Evolutionary conservation across 202 grass and related monocot genomes (phyloP).

Genomic region (Carex arenaria): DNA sequence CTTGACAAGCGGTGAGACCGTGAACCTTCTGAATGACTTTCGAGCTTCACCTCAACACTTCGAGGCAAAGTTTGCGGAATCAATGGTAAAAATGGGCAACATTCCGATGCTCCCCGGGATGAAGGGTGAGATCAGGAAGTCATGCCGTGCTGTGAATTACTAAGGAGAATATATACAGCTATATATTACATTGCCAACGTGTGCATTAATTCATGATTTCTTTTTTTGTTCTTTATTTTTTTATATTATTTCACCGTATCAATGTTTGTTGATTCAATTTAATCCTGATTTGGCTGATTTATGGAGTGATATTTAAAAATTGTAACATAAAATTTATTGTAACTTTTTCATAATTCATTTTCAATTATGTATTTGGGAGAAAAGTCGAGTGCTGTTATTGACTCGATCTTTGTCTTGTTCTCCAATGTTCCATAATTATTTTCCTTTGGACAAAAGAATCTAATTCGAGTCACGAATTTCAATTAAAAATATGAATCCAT

Average conservation of each 20-base stretch:
- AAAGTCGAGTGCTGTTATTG: no score
- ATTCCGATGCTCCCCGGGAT: conserved; percentile 6
- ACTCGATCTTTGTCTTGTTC: no score
- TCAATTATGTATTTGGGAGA: no score
- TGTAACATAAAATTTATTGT: no score
- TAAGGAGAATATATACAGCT: neutral
- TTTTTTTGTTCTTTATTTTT: neutral
- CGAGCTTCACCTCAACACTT: neutral
- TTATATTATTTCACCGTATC: neutral
- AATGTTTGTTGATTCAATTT: no score
- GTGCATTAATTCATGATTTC: neutral
- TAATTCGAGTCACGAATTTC: no score
- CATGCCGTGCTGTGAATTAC: conserved; percentile 37
- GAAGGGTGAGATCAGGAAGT: conserved; percentile 41
- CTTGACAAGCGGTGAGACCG: neutral
- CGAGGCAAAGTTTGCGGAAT: conserved; percentile 18
- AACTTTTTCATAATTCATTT: no score
- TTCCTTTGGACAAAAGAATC: no score
- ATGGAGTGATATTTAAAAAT: no score
- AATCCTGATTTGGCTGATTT: no score
- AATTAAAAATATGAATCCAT: no score
- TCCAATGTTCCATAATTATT: no score
- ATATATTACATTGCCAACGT: neutral
- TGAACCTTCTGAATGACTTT: neutral
- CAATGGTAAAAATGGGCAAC: conserved; percentile 53